Conservation (phyloP, 106 monocot species). For the Dendrobium chrysotoxum region DNA sequence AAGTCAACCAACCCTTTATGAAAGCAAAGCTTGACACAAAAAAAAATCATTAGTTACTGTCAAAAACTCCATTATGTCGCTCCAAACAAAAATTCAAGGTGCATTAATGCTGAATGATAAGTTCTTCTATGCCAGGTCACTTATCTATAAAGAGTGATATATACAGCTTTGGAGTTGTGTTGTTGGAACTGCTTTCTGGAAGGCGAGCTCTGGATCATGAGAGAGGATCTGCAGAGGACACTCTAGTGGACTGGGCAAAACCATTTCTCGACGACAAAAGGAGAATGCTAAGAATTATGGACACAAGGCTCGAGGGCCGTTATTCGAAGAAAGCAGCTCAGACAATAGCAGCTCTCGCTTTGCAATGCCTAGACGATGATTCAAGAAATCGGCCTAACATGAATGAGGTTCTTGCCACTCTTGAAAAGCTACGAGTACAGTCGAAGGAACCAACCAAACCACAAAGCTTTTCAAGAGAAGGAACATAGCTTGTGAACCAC, state of each 20-base stretch:
- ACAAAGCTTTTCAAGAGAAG: neutral
- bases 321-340: constrained; percentile 83
- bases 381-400: constrained; percentile 56
- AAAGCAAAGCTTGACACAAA: too few species aligned
- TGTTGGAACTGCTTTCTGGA: constrained; percentile 75
- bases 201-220: constrained; percentile 59
- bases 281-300: constrained; percentile 82
- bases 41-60: too few species aligned
- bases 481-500: neutral
- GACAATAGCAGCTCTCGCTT: constrained; percentile 40
- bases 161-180: constrained; percentile 91
- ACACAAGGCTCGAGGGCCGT: constrained; percentile 77
- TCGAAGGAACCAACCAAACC: constrained; percentile 13
- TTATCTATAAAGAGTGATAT: constrained; percentile 69
- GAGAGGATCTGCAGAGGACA: constrained; percentile 33
- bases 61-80: too few species aligned
- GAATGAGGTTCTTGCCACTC: constrained; percentile 43
- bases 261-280: constrained; percentile 55
- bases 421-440: constrained; percentile 34
- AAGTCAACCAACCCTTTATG: too few species aligned
- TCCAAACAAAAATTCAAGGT: neutral
- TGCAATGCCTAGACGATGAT: constrained; percentile 55
- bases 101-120: neutral
- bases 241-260: constrained; percentile 72
- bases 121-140: constrained; percentile 45